Percentiles rank a stretch among this genome's conserved stretches.
These are phyloP conservation scores for Emergomyces africanus DNA, from an alignment of 2,329 filamentous ascomycete genomes.

Conservation along the genomic window DNA sequence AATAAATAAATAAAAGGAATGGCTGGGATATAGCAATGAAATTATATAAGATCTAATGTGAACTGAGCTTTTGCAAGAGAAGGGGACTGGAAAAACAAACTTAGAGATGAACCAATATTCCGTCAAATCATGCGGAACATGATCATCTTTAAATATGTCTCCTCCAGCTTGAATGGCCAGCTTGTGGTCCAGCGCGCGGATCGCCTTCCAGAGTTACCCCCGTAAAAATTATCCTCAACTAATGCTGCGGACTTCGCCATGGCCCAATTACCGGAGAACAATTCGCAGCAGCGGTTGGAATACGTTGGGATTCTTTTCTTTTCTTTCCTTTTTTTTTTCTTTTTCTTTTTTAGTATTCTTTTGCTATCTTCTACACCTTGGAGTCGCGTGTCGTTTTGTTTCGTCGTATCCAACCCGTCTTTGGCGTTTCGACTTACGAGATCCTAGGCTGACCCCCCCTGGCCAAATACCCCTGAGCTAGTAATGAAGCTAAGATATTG, in stretches of 20 bases:
- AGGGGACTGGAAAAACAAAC: background rate
- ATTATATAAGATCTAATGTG: background rate
- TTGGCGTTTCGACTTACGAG: background rate
- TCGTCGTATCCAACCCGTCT: background rate
- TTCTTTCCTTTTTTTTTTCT: background rate
- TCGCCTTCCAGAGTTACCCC: too few species aligned
- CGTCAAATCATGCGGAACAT: background rate
- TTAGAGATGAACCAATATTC: background rate
- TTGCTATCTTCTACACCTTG: too few species aligned
- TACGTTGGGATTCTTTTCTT: background rate
- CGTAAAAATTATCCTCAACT: background rate
- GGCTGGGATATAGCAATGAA: background rate
- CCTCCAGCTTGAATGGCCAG: background rate
- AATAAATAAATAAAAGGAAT: background rate
- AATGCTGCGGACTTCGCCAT: background rate
- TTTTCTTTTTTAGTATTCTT: too few species aligned
- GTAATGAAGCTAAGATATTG: background rate
- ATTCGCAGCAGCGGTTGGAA: background rate
- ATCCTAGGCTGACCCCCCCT: background rate
- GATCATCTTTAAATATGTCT: background rate
- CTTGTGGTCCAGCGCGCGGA: too few species aligned
- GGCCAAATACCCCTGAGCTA: background rate
- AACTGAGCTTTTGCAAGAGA: background rate
- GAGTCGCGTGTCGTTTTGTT: background rate
- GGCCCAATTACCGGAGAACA: background rate